Percentiles rank a stretch among this genome's conserved stretches.
Conservation (phyloP, 1,139 yeast species). For the Pichia sp. region DNA sequence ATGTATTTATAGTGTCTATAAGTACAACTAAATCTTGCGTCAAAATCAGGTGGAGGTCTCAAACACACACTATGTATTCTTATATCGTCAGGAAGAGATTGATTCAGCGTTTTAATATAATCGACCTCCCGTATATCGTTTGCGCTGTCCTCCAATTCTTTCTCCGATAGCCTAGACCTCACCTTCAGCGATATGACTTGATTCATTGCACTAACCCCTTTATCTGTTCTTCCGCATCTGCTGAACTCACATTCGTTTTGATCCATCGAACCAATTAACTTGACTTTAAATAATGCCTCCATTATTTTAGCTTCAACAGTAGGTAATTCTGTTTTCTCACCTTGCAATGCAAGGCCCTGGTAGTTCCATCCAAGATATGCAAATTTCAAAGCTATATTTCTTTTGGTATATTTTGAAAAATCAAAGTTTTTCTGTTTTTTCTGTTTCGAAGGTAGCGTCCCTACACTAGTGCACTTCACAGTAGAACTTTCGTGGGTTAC, state of each 20-base stretch:
- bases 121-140: conserved; percentile 70
- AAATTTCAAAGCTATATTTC: conserved; percentile 76
- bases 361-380: conserved; percentile 93
- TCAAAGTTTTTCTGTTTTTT: conserved; percentile 52
- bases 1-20: conserved; percentile 82
- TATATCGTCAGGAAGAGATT: conserved; percentile 75
- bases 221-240: conserved; percentile 94
- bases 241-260: conserved; percentile 69
- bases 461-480: neutral
- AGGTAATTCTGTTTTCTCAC: conserved; percentile 69
- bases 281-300: conserved; percentile 65
- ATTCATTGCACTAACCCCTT: conserved; percentile 94
- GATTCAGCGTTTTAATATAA: conserved; percentile 70
- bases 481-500: neutral
- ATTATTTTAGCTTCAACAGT: conserved; percentile 81
- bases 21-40: conserved; percentile 87
- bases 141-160: conserved; percentile 53
- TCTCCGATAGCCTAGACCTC: conserved; percentile 57
- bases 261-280: conserved; percentile 56
- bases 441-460: conserved; percentile 14
- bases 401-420: conserved; percentile 58
- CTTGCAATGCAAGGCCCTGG: conserved; percentile 83
- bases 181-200: conserved; percentile 83
- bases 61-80: conserved; percentile 77
- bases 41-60: conserved; percentile 77